Conservation (phyloP, 345 rosid species). For the Bretschneidera sinensis region DNA sequence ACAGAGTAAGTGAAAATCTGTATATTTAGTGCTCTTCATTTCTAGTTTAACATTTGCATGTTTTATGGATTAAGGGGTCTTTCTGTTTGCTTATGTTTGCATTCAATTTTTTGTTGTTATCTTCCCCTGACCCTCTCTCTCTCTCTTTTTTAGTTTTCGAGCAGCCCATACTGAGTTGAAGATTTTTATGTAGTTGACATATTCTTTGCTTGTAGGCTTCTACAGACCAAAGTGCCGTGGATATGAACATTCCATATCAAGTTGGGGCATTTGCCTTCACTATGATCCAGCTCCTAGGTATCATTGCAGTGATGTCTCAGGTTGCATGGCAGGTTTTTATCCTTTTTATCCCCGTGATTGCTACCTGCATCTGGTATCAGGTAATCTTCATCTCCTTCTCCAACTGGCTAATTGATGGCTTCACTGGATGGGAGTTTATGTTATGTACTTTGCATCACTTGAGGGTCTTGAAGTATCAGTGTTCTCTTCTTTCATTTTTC, state of each 20-base stretch:
- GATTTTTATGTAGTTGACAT: too few species aligned
- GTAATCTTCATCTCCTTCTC: constrained; percentile 26
- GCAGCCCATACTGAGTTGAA: too few species aligned
- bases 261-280: constrained; percentile 43
- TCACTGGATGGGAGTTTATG: background rate
- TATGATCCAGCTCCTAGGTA: constrained; percentile 56
- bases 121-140: too few species aligned
- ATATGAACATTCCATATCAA: constrained; percentile 41
- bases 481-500: too few species aligned
- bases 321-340: constrained; percentile 80
- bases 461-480: too few species aligned
- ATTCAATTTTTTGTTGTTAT: background rate
- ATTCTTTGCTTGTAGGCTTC: constrained; percentile 51
- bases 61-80: background rate
- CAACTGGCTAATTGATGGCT: background rate
- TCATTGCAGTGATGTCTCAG: constrained; percentile 74
- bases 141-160: too few species aligned
- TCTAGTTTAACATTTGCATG: too few species aligned
- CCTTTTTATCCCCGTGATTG: constrained; percentile 60
- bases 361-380: constrained; percentile 72
- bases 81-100: background rate
- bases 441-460: too few species aligned
- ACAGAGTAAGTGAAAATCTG: constrained; percentile 38
- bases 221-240: constrained; percentile 70
- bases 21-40: background rate